A percentile compares a stretch with the other conserved stretches of the same genome.
phyloP scores from a whole-genome alignment of 495 filamentous ascomycete species.

The Parmelia sp. region DNA sequence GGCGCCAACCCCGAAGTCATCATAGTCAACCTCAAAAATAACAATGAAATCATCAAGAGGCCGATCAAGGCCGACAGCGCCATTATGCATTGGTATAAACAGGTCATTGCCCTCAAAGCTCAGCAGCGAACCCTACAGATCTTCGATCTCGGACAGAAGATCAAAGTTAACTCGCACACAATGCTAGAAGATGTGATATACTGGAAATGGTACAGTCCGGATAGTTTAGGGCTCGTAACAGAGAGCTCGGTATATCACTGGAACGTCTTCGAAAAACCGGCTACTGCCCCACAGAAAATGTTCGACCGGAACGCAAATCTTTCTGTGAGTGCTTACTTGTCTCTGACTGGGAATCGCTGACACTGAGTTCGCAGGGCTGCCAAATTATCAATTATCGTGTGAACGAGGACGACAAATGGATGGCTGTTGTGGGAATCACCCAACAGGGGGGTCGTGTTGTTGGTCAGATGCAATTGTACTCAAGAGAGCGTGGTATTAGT shows the following conservation, averaged over 20 bases:
- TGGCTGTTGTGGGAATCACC: slow-evolving; percentile 94
- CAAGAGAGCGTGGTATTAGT: slow-evolving; percentile 89
- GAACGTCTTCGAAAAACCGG: slow-evolving; percentile 80
- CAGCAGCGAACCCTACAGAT: slow-evolving; percentile 91
- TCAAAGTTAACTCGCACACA: slow-evolving; percentile 86
- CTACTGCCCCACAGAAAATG: slow-evolving; percentile 74
- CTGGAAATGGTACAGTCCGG: slow-evolving; percentile 98
- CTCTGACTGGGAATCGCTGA: slow-evolving; percentile 19
- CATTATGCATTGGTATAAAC: slow-evolving; percentile 96
- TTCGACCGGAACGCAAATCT: slow-evolving; percentile 92
- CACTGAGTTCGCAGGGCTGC: slow-evolving; percentile 52
- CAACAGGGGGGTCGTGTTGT: slow-evolving; percentile 88
- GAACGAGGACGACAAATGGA: slow-evolving; percentile 94
- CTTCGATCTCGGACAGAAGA: slow-evolving; percentile 84
- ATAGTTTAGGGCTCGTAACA: slow-evolving; percentile 79
- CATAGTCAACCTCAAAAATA: slow-evolving; percentile 92
- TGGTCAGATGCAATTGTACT: slow-evolving; percentile 94
- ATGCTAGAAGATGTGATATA: slow-evolving; percentile 97
- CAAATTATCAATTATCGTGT: slow-evolving; percentile 99
- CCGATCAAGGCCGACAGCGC: slow-evolving; percentile 99
- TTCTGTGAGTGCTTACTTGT: slow-evolving; percentile 48
- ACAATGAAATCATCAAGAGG: slow-evolving; percentile 83
- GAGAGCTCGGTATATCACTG: slow-evolving; percentile 90
- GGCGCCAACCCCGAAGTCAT: slow-evolving; percentile 83
- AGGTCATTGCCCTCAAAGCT: slow-evolving; percentile 94